These are phyloP conservation scores for Alternaria ethzedia DNA, from an alignment of 2,329 filamentous ascomycete genomes.

Conservation along the genomic window DNA sequence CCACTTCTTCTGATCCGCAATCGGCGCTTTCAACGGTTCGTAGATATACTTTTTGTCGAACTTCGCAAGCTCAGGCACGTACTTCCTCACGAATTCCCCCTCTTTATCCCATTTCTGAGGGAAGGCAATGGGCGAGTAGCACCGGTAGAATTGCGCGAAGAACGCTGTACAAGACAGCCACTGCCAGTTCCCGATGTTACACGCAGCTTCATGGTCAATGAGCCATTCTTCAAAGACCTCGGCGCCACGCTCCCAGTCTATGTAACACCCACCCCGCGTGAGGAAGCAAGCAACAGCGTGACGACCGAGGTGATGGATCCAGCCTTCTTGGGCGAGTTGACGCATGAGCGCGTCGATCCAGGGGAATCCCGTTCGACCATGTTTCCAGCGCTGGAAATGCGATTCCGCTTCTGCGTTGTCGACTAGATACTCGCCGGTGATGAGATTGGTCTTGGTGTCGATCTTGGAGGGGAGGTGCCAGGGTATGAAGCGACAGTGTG, in stretches of 20 bases:
- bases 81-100: conserved; percentile 68
- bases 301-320: conserved; percentile 80
- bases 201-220: conserved; percentile 76
- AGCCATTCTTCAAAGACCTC: conserved; percentile 80
- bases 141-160: conserved; percentile 73
- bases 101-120: conserved; percentile 77
- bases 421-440: conserved; percentile 68
- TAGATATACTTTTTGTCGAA: conserved; percentile 75
- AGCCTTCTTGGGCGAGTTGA: conserved; percentile 73
- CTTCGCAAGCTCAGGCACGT: conserved; percentile 69
- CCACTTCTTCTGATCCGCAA: conserved; percentile 71
- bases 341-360: conserved; percentile 85
- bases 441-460: conserved; percentile 50
- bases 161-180: conserved; percentile 80
- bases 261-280: conserved; percentile 78
- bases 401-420: conserved; percentile 67
- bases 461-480: conserved; percentile 75
- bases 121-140: conserved; percentile 74
- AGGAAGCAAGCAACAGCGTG: conserved; percentile 82
- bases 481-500: conserved; percentile 74
- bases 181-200: conserved; percentile 79
- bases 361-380: conserved; percentile 75
- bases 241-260: conserved; percentile 79
- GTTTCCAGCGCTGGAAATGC: conserved; percentile 73
- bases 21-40: conserved; percentile 77